Evolutionary conservation across 495 filamentous ascomycete genomes (phyloP).

Genomic region (Talaromyces thailandensis): DNA sequence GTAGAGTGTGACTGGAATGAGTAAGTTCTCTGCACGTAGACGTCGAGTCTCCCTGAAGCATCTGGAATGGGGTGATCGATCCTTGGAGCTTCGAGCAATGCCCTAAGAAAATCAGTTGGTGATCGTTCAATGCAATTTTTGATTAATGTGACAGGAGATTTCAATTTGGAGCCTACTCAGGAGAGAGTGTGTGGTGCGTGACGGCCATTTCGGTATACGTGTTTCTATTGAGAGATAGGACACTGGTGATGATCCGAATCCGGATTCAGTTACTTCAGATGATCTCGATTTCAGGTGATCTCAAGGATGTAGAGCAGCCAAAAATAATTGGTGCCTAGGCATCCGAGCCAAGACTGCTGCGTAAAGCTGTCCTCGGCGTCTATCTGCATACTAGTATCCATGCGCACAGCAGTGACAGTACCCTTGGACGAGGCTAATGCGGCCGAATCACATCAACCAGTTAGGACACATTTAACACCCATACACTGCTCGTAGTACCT

Average conservation of each 20-base stretch:
- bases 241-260: background rate
- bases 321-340: background rate
- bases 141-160: background rate
- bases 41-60: constrained; percentile 52
- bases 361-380: background rate
- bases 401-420: too few species aligned
- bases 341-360: background rate
- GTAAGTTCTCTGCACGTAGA: constrained; percentile 71
- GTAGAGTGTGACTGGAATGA: constrained; percentile 74
- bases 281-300: background rate
- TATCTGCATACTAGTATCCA: too few species aligned
- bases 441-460: background rate
- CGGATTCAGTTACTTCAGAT: background rate
- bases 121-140: constrained; percentile 7
- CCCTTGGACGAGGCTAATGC: too few species aligned
- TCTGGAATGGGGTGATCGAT: constrained; percentile 73
- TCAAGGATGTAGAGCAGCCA: background rate
- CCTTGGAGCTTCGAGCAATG: constrained; percentile 75
- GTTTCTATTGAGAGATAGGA: background rate
- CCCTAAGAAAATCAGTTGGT: constrained; percentile 21
- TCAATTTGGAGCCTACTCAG: constrained; percentile 39
- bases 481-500: too few species aligned
- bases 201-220: constrained; percentile 46
- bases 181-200: constrained; percentile 59
- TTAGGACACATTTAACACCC: background rate